These are phyloP conservation scores for Alternaria hordeiaustralica DNA, from an alignment of 2,329 filamentous ascomycete species.

Conservation along the genomic window DNA sequence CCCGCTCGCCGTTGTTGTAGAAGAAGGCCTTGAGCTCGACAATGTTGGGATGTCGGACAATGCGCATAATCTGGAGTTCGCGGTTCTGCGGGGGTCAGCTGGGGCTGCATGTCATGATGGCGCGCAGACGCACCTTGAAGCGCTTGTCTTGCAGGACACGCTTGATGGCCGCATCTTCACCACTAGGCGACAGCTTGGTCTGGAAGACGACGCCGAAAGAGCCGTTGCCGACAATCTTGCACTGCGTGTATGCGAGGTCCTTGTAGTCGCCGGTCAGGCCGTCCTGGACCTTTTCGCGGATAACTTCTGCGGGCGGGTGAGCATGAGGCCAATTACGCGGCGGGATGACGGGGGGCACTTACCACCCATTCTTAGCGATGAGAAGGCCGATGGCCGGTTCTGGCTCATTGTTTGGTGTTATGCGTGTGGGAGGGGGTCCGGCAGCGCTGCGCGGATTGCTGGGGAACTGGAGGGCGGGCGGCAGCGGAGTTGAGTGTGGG, in stretches of 20 bases:
- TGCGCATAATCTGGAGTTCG: conserved; percentile 99
- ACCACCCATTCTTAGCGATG: conserved; percentile 95
- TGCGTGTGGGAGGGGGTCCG: conserved; percentile 34
- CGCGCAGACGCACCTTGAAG: conserved; percentile 78
- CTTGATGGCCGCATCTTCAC: conserved; percentile 99
- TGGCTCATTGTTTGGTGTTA: conserved; percentile 73
- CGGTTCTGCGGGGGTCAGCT: conserved; percentile 73
- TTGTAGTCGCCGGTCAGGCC: conserved; percentile 94
- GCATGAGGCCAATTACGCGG: conserved; percentile 25
- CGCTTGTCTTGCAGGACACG: conserved; percentile 98
- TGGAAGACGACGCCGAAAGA: conserved; percentile 99
- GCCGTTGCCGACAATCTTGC: conserved; percentile 99
- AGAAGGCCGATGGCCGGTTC: conserved; percentile 89
- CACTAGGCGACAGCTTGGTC: conserved; percentile 96
- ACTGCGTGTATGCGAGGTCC: conserved; percentile 98
- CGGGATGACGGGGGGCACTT: conserved; percentile 53
- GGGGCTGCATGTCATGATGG: conserved; percentile 14
- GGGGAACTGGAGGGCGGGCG: conserved; percentile 51
- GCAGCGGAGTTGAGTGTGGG: conserved; percentile 55
- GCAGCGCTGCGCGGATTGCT: conserved; percentile 45
- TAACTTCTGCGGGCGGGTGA: conserved; percentile 73
- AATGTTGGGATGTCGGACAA: conserved; percentile 98
- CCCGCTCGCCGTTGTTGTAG: conserved; percentile 97
- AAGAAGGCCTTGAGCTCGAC: conserved; percentile 99
- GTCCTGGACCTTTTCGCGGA: conserved; percentile 98